These are phyloP conservation scores for Amphirosellinia nigrospora DNA, from an alignment of 495 filamentous ascomycete species.

Conservation along the genomic window DNA sequence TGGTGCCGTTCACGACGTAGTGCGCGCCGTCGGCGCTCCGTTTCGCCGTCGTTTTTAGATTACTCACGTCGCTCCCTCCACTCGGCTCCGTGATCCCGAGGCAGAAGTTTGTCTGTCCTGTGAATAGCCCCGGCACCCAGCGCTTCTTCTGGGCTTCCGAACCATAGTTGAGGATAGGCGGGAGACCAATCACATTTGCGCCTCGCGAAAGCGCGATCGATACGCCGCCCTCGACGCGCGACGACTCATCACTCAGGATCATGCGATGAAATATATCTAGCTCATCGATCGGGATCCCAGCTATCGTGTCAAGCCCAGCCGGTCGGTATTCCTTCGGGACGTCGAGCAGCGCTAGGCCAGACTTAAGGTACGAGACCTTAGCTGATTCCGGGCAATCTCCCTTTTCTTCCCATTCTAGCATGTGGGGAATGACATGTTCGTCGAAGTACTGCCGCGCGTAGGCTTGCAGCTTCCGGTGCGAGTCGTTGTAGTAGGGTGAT, in stretches of 20 bases:
- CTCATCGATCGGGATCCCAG: constrained; percentile 63
- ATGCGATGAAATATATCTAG: constrained; percentile 72
- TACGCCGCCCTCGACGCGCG: constrained; percentile 56
- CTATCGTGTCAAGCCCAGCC: constrained; percentile 57
- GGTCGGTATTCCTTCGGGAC: constrained; percentile 38
- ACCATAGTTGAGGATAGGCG: constrained; percentile 68
- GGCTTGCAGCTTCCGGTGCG: constrained; percentile 62
- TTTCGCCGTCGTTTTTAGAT: constrained; percentile 66
- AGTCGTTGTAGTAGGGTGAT: constrained; percentile 69
- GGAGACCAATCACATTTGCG: constrained; percentile 69
- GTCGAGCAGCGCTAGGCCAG: constrained; percentile 12
- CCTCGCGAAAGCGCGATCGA: constrained; percentile 53
- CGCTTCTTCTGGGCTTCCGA: constrained; percentile 59
- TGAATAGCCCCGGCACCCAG: constrained; percentile 61
- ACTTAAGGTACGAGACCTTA: constrained; percentile 42
- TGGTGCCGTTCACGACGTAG: constrained; percentile 70
- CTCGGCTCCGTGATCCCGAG: constrained; percentile 74
- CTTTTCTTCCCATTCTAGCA: constrained; percentile 55
- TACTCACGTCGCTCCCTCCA: constrained; percentile 63
- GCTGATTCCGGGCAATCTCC: constrained; percentile 51
- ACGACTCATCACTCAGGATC: constrained; percentile 65
- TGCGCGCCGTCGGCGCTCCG: constrained; percentile 60
- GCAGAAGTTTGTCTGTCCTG: constrained; percentile 69
- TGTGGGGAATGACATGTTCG: constrained; percentile 62
- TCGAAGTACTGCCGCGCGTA: constrained; percentile 66